Percentiles rank a stretch among this genome's conserved stretches.
Conservation (phyloP, 164 flowering plant species). For the Pachysandra terminalis region DNA sequence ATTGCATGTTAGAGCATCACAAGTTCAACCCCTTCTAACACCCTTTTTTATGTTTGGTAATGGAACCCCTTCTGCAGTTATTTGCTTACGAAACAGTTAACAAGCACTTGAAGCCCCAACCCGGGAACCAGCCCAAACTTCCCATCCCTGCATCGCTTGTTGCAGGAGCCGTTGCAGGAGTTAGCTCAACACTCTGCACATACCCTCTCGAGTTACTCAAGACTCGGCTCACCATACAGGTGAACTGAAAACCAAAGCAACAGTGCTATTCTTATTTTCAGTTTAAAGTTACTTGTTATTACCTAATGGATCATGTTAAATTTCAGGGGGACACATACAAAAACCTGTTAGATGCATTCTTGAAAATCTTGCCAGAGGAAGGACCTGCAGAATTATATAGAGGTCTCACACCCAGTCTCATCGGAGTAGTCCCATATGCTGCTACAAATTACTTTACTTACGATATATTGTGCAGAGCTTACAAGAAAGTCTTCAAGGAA, state of each 20-base stretch:
- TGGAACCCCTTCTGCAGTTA: too few relatives aligned
- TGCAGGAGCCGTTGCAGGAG: constrained; percentile 99
- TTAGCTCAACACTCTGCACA: constrained; percentile 81
- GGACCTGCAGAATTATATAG: constrained; percentile 85
- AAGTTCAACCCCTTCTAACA: too few relatives aligned
- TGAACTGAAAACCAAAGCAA: constrained; percentile 20
- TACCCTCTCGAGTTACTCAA: too few relatives aligned
- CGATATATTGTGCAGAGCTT: constrained; percentile 67
- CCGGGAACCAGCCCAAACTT: constrained; percentile 67
- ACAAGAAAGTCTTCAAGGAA: constrained; percentile 34
- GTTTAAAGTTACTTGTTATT: too few relatives aligned
- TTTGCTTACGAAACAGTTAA: constrained; percentile 90
- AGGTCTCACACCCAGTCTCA: constrained; percentile 84
- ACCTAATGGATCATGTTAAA: not conserved
- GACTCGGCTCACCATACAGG: too few relatives aligned
- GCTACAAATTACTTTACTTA: constrained; percentile 91
- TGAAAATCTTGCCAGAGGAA: constrained; percentile 73
- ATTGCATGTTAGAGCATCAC: too few relatives aligned
- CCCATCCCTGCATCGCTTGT: too few relatives aligned
- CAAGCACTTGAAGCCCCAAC: constrained; percentile 58
- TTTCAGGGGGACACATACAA: constrained; percentile 72
- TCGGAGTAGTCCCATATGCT: constrained; percentile 96
- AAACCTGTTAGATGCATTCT: too few relatives aligned
- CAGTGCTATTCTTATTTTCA: too few relatives aligned
- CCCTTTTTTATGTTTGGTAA: too few relatives aligned